phyloP scores from a whole-genome alignment of 2,329 filamentous ascomycete genomes.

The Exophiala aquamarina region DNA sequence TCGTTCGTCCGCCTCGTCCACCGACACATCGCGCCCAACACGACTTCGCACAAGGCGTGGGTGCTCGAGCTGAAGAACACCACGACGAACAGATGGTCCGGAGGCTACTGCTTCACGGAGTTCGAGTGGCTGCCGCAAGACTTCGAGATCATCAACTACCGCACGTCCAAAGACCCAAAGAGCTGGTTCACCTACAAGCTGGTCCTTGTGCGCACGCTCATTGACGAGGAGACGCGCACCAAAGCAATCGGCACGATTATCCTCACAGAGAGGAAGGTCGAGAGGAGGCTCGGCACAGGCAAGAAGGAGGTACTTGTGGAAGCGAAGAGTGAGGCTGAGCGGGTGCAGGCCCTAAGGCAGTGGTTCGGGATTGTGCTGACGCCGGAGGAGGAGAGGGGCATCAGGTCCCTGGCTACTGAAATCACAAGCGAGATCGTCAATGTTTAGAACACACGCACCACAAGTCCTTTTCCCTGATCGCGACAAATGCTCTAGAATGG shows the following conservation, averaged over 20 bases:
- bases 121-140: constrained; percentile 63
- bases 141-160: constrained; percentile 62
- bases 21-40: constrained; percentile 39
- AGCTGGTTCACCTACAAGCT: constrained; percentile 58
- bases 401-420: constrained; percentile 52
- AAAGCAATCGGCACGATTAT: constrained; percentile 54
- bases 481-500: too few species aligned
- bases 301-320: constrained; percentile 53
- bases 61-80: constrained; percentile 20
- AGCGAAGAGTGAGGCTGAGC: constrained; percentile 54
- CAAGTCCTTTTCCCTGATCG: too few species aligned
- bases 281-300: constrained; percentile 10
- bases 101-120: constrained; percentile 66
- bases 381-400: constrained; percentile 51
- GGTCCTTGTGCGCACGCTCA: constrained; percentile 56
- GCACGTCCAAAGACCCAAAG: constrained; percentile 49
- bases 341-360: constrained; percentile 51
- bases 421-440: constrained; percentile 30
- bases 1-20: constrained; percentile 57
- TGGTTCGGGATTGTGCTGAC: constrained; percentile 55
- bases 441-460: too few species aligned
- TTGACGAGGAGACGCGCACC: constrained; percentile 47
- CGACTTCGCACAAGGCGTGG: constrained; percentile 15
- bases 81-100: constrained; percentile 48
- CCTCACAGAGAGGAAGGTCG: constrained; percentile 50